These are phyloP conservation scores for Sporothrix schenckii DNA, from an alignment of 2,329 filamentous ascomycete genomes.

Conservation along the genomic window DNA sequence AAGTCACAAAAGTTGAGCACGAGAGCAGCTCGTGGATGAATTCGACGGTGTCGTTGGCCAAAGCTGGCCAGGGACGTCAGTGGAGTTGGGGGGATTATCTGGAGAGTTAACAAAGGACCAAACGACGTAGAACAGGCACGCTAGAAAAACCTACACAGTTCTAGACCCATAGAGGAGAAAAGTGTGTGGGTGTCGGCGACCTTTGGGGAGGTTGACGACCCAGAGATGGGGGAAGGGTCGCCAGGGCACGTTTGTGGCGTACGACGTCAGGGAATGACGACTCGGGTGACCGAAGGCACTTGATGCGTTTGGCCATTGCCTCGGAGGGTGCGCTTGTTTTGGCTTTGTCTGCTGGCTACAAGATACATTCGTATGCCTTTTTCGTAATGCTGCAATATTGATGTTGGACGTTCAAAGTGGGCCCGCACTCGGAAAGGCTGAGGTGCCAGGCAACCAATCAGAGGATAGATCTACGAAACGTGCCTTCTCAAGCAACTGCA, in stretches of 20 bases:
- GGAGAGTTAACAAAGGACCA: not conserved
- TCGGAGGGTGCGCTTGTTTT: constrained; percentile 18
- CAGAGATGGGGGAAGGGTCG: not conserved
- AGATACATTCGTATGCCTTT: not conserved
- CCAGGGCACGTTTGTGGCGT: not conserved
- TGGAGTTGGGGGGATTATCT: not conserved
- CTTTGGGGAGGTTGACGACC: not conserved
- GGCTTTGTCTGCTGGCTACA: not conserved
- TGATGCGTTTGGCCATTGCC: constrained; percentile 12
- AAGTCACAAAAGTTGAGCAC: not conserved
- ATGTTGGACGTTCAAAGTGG: constrained; percentile 16
- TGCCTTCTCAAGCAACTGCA: constrained; percentile 29
- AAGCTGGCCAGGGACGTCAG: not conserved
- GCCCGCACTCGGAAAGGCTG: constrained; percentile 18
- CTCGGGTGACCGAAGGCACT: constrained; percentile 20
- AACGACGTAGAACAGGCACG: constrained; percentile 13
- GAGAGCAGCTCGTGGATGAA: constrained; percentile 30
- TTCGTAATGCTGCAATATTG: not conserved
- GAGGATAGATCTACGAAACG: constrained; percentile 27
- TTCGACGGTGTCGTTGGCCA: constrained; percentile 29
- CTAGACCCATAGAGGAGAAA: not conserved
- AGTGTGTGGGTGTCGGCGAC: constrained; percentile 3
- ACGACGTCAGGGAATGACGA: constrained; percentile 13
- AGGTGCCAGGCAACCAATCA: constrained; percentile 32
- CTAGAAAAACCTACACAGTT: not conserved